Evolutionary conservation across 805 yeast genomes (phyloP).

Genomic region (Candida ipomoeae): DNA sequence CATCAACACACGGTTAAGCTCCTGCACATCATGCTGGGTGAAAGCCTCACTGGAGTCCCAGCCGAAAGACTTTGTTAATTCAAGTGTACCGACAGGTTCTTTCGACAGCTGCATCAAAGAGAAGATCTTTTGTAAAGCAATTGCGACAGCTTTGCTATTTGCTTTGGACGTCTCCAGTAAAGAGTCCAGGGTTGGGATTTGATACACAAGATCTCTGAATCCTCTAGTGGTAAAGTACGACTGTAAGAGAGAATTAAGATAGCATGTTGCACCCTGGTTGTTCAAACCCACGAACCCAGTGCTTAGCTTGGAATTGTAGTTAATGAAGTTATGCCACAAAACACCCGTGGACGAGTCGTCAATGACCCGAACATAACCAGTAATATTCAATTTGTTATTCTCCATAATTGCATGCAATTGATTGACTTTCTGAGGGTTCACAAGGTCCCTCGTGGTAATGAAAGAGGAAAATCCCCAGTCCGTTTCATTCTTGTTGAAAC

Average conservation of each 20-base stretch:
- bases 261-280: conserved; percentile 98
- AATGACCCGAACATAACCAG: conserved; percentile 71
- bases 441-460: conserved; percentile 42
- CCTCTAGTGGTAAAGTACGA: conserved; percentile 80
- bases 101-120: conserved; percentile 71
- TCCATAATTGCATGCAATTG: conserved; percentile 40
- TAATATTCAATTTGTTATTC: conserved; percentile 59
- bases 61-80: conserved; percentile 88
- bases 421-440: conserved; percentile 18
- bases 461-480: conserved; percentile 97
- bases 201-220: conserved; percentile 82
- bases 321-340: conserved; percentile 81
- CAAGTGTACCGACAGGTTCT: conserved; percentile 78
- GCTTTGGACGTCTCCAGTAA: conserved; percentile 34
- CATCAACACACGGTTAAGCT: conserved; percentile 90
- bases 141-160: conserved; percentile 47
- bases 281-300: conserved; percentile 92
- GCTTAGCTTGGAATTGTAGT: conserved; percentile 78
- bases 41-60: conserved; percentile 96
- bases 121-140: conserved; percentile 84
- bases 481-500: conserved; percentile 69
- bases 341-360: conserved; percentile 90
- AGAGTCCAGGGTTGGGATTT: conserved; percentile 64
- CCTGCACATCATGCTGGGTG: conserved; percentile 98
- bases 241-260: conserved; percentile 86